Conservation (phyloP, 495 filamentous ascomycete genomes). For the Talaromyces wortmannii region DNA sequence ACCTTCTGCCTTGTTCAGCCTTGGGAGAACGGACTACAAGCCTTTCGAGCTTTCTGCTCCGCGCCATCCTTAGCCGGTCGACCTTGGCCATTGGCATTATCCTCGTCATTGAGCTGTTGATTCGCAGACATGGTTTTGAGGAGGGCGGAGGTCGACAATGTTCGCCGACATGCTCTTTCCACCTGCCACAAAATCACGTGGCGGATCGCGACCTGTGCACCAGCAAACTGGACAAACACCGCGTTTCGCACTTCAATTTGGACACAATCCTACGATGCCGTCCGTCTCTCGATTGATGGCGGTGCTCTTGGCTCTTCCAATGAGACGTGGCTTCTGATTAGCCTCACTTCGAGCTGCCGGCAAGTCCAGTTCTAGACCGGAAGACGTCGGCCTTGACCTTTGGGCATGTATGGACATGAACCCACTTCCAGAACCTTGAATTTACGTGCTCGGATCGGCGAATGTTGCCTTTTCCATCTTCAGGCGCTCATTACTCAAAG, state of each 20-base stretch:
- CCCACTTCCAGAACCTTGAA: background rate
- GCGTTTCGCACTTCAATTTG: too few relatives aligned
- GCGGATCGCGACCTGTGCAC: background rate
- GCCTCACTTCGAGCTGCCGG: too few relatives aligned
- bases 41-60: conserved; percentile 5
- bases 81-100: background rate
- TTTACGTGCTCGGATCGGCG: background rate
- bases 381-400: too few relatives aligned
- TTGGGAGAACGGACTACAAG: conserved; percentile 1
- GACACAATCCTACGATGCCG: too few relatives aligned
- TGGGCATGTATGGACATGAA: background rate
- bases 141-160: background rate
- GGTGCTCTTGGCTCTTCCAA: too few relatives aligned
- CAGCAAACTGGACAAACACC: background rate
- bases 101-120: background rate
- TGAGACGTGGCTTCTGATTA: too few relatives aligned
- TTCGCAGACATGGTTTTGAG: background rate
- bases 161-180: background rate
- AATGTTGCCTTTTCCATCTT: background rate
- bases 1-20: background rate
- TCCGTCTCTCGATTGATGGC: too few relatives aligned
- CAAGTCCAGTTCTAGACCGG: too few relatives aligned
- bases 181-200: background rate
- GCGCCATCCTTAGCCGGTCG: background rate
- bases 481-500: background rate